Percentiles rank a stretch among this genome's conserved stretches.
phyloP scores from a whole-genome alignment of 108 stramenopile genomes.

The Cyclotella choctawhatcheeana region DNA sequence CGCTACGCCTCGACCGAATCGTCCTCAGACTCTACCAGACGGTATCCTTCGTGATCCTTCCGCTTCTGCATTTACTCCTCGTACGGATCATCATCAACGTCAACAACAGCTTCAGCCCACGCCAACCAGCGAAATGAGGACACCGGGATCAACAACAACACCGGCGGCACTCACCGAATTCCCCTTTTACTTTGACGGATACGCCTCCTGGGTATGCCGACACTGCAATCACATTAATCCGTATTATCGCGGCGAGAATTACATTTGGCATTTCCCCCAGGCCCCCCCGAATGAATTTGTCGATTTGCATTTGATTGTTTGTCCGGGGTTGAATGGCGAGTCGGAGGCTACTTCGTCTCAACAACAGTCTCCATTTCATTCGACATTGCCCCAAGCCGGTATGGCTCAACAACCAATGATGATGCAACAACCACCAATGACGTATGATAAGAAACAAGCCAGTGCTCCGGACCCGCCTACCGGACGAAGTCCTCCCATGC shows the following conservation, averaged over 20 bases:
- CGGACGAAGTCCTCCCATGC: conserved; percentile 14
- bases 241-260: conserved; percentile 46
- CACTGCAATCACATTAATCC: conserved; percentile 45
- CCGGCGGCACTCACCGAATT: conserved; percentile 32
- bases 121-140: not conserved
- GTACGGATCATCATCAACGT: not conserved
- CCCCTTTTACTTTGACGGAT: conserved; percentile 52
- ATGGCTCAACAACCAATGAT: not conserved
- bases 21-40: not conserved
- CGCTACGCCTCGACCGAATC: not conserved
- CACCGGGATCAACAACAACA: not conserved
- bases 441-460: not conserved
- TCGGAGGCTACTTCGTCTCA: not conserved
- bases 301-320: conserved; percentile 40
- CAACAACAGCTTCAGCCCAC: not conserved
- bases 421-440: not conserved
- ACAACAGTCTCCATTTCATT: conserved; percentile 1
- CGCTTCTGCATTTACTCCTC: conserved; percentile 1
- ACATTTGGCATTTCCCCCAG: conserved; percentile 48
- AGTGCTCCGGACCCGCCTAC: conserved; percentile 7
- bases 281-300: conserved; percentile 52
- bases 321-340: conserved; percentile 38
- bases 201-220: conserved; percentile 50
- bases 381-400: not conserved
- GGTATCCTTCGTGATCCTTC: conserved; percentile 2